Base-by-base conservation (phyloP, 306 rosid genomes). In the Inga leiocalycina region DNA sequence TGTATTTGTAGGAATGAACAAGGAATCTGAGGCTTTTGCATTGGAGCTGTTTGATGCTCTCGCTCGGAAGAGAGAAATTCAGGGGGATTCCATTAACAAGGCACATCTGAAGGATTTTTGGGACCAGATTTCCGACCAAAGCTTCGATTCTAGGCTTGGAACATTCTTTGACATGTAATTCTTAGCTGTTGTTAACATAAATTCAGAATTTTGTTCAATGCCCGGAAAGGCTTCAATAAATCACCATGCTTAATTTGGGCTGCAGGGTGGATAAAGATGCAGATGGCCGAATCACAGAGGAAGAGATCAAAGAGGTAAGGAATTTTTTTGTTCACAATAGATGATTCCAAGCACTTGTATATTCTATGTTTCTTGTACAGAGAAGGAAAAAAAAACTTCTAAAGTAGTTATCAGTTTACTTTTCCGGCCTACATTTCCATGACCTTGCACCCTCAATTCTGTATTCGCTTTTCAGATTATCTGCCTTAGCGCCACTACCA, bases 201-300 rank as follows among this genome's bases (percentile, higher is more conserved):
- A 46, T 5, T 5, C 52, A 6, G 44, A 32, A 57, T 20, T 20
- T 67, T 51, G 76, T 78, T 78, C 71, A 71, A 77, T 82, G 81
- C 15, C 11, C 32, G 3, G 4, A 37, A 35, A 34, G 74, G 51
- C 52, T 71, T 39, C 56, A 59, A 34, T 81, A 17, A 79, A 79
- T 22, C 59, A 12, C 49, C 17, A 44, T 67, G 65, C 30, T 80
- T 74, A 0, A 74, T 64, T 81, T 81, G 85, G 71, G 86, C 73
- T 89, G 81, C 86, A 92, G 96, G 93, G 92, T 92, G 51, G 96
- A 92, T 78, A 92, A 88, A 82, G 89, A 90, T 85, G 93, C 92
- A 6, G 93, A 90, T 86, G 93, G 96, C 0, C 87, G 93, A 90
- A 92, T 92, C 88, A 87, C 89, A 0, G 90, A 83, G 80, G 88